Percentiles rank a stretch among this genome's conserved stretches.
Conservation (phyloP, 83 land plant genomes). For the Thuja plicata region DNA sequence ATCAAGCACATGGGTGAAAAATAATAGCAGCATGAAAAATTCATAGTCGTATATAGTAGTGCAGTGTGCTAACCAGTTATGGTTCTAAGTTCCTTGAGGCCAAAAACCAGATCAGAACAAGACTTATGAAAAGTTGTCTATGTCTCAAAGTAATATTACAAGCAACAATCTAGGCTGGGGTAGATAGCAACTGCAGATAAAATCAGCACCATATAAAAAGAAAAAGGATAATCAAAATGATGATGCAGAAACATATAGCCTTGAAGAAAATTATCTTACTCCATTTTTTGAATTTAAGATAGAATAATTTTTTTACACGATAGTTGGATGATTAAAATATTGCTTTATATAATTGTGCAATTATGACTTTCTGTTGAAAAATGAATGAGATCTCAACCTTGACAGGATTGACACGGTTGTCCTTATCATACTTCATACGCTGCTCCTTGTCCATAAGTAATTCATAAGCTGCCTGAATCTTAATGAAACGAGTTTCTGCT, state of each 20-base stretch:
- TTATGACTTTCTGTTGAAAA: not conserved
- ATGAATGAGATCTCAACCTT: constrained; percentile 49
- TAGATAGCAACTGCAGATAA: not conserved
- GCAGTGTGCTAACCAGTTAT: not conserved
- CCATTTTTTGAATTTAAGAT: not conserved
- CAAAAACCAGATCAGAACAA: not conserved
- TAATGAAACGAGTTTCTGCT: constrained; percentile 88
- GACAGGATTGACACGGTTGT: constrained; percentile 81
- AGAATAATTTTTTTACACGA: not conserved
- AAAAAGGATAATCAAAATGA: not conserved
- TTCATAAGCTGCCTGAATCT: constrained; percentile 99
- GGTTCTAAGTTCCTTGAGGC: not conserved
- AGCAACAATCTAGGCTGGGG: not conserved
- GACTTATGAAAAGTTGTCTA: not conserved
- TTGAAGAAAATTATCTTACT: not conserved
- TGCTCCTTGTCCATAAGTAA: constrained; percentile 77
- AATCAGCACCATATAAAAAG: not conserved
- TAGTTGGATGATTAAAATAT: not conserved
- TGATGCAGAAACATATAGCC: not conserved
- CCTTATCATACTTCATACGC: constrained; percentile 76
- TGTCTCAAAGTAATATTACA: not conserved
- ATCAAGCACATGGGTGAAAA: not conserved
- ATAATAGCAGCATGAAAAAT: not conserved
- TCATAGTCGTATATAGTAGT: not conserved
- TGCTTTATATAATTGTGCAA: not conserved